phyloP scores from a whole-genome alignment of 2,329 filamentous ascomycete genomes.

The Chaetomium olivaceum region DNA sequence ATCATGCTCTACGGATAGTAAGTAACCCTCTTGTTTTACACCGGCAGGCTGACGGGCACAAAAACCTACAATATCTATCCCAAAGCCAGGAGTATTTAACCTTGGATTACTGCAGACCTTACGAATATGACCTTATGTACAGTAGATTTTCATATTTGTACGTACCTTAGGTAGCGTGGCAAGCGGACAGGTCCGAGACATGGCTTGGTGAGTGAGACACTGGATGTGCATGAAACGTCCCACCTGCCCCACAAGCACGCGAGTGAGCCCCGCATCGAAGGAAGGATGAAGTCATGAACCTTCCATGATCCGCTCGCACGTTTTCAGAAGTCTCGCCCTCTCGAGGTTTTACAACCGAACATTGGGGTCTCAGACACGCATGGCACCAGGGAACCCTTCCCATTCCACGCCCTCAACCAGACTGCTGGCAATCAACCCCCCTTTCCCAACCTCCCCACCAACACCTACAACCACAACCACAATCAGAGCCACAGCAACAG shows the following conservation, averaged over 20 bases:
- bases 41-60: too few species aligned
- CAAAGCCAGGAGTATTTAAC: too few species aligned
- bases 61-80: too few species aligned
- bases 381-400: neutral
- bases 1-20: too few species aligned
- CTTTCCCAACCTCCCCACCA: neutral
- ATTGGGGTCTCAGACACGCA: neutral
- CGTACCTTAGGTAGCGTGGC: neutral
- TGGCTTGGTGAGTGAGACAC: neutral
- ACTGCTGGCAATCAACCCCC: neutral
- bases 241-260: neutral
- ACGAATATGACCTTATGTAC: too few species aligned
- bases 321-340: neutral
- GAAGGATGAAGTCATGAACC: constrained; percentile 6
- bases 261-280: neutral
- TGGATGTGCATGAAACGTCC: constrained; percentile 2
- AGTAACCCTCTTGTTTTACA: too few species aligned
- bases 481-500: neutral
- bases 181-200: neutral
- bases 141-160: too few species aligned
- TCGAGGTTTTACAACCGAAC: neutral
- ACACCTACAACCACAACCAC: neutral
- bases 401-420: neutral
- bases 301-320: neutral
- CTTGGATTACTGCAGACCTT: too few species aligned